phyloP scores from a whole-genome alignment of 1,284 basidiomycete genomes.

The Mycosarcoma mackinlayi region DNA sequence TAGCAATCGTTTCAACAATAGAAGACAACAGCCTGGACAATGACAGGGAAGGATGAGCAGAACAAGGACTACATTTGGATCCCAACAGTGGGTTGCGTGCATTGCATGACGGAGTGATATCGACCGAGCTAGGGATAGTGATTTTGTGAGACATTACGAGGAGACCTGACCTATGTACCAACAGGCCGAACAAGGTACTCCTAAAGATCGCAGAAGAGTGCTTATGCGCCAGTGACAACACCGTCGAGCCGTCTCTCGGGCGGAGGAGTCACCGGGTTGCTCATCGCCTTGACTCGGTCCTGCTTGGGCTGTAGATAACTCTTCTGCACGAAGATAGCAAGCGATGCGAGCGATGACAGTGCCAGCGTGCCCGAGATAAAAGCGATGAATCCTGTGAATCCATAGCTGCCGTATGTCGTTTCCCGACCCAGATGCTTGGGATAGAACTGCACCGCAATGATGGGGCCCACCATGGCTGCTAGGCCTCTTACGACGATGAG shows the following conservation, averaged over 20 bases:
- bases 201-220: no score
- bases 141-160: no score
- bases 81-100: no score
- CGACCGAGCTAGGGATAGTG: no score
- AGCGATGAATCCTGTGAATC: conserved; percentile 34
- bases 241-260: not conserved
- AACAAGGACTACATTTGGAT: no score
- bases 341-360: conserved; percentile 17
- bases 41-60: no score
- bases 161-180: no score
- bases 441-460: conserved; percentile 56
- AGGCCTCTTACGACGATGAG: conserved; percentile 40
- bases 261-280: conserved; percentile 13
- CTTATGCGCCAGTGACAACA: not conserved
- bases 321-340: conserved; percentile 24
- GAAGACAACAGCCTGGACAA: no score
- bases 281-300: conserved; percentile 3
- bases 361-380: conserved; percentile 33
- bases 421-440: conserved; percentile 10
- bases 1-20: no score
- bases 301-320: not conserved
- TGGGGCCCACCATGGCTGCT: conserved; percentile 52
- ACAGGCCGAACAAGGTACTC: no score
- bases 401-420: conserved; percentile 32
- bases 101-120: no score